Percentiles rank a stretch among this genome's conserved stretches.
phyloP scores from a whole-genome alignment of 208 protist genomes.

The Leishmania lainsoni region DNA sequence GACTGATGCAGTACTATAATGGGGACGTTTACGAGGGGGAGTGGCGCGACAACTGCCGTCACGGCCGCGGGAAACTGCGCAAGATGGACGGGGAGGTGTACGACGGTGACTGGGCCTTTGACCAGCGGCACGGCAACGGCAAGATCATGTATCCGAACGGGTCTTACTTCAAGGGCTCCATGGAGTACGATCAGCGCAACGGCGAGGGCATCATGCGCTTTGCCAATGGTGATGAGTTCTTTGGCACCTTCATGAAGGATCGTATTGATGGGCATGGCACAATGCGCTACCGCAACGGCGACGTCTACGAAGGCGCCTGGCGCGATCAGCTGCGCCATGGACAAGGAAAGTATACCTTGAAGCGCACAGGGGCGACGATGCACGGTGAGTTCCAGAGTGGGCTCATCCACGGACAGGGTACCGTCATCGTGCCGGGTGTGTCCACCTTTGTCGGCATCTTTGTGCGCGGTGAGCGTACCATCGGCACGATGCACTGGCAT shows the following conservation, averaged over 20 bases:
- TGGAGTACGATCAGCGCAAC: conserved; percentile 62
- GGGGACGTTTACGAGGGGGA: conserved; percentile 86
- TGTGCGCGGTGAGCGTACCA: conserved; percentile 66
- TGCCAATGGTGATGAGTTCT: conserved; percentile 87
- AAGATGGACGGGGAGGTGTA: conserved; percentile 62
- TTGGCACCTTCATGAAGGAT: conserved; percentile 72
- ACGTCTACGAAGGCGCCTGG: conserved; percentile 89
- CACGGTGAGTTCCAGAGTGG: conserved; percentile 80
- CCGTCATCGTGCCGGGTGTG: conserved; percentile 62
- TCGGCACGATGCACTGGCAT: conserved; percentile 84
- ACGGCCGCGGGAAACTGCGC: conserved; percentile 57
- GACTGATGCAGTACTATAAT: conserved; percentile 74
- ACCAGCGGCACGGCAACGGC: conserved; percentile 75
- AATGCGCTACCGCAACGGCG: conserved; percentile 76
- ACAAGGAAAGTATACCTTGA: conserved; percentile 78
- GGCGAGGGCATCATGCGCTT: conserved; percentile 85
- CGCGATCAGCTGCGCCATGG: conserved; percentile 85
- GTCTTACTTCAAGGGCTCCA: conserved; percentile 69
- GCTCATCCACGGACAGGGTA: conserved; percentile 84
- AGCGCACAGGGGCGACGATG: conserved; percentile 74
- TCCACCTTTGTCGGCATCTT: conserved; percentile 83
- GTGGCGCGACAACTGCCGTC: conserved; percentile 69
- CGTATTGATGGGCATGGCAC: conserved; percentile 74
- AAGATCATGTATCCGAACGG: conserved; percentile 68
- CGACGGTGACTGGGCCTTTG: conserved; percentile 75